Evolutionary conservation across 2,329 filamentous ascomycete genomes (phyloP).

Genomic region (Knufia fluminis): DNA sequence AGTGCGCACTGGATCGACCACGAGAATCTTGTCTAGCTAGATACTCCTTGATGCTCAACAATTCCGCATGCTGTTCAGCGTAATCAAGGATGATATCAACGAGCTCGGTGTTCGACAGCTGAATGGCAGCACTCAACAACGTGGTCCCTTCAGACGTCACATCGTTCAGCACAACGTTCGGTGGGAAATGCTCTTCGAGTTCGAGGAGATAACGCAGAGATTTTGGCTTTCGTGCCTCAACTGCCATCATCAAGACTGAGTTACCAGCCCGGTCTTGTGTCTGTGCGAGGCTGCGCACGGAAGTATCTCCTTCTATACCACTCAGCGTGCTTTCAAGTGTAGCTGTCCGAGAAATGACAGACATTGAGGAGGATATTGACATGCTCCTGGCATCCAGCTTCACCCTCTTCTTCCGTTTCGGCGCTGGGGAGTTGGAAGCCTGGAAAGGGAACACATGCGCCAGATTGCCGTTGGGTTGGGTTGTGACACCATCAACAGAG

Average conservation of each 20-base stretch:
- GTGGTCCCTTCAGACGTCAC: constrained; percentile 85
- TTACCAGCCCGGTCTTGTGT: constrained; percentile 61
- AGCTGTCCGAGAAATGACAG: constrained; percentile 67
- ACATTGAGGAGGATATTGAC: constrained; percentile 76
- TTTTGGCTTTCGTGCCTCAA: constrained; percentile 61
- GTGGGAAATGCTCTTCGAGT: constrained; percentile 65
- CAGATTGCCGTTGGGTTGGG: constrained; percentile 39
- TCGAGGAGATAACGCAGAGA: constrained; percentile 72
- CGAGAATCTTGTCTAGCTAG: constrained; percentile 68
- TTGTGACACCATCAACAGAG: constrained; percentile 30
- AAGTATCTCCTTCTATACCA: constrained; percentile 74
- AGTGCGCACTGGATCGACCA: constrained; percentile 87
- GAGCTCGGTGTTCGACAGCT: constrained; percentile 65
- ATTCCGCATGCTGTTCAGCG: constrained; percentile 49
- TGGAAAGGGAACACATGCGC: constrained; percentile 91
- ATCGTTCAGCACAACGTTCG: constrained; percentile 65
- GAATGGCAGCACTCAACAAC: constrained; percentile 79
- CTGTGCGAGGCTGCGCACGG: constrained; percentile 55
- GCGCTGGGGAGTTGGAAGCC: constrained; percentile 38
- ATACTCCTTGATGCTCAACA: constrained; percentile 55
- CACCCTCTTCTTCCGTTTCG: constrained; percentile 57
- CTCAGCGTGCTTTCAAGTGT: constrained; percentile 67
- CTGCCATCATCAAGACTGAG: constrained; percentile 79
- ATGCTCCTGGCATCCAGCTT: constrained; percentile 84
- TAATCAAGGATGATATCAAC: constrained; percentile 68